A percentile compares a stretch with the other conserved stretches of the same genome.
Conservation (phyloP, 2,329 filamentous ascomycete species). For the Aspergillus tamarii region DNA sequence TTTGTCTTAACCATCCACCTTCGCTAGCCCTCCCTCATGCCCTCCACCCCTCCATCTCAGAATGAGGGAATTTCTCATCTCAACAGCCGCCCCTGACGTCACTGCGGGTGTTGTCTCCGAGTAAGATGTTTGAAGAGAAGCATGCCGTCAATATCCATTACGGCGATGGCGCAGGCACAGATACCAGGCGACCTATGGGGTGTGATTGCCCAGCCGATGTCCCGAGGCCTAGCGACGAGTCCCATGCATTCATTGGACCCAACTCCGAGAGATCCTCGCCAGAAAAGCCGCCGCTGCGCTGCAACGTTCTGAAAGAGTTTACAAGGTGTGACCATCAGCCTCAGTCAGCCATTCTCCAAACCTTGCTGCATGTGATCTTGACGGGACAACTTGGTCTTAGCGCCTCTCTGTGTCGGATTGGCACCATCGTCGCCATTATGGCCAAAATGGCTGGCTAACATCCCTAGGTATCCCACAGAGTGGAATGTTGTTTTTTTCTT, state of each 20-base stretch:
- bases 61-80: constrained; percentile 1
- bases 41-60: neutral
- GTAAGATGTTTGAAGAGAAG: neutral
- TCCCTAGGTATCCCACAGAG: neutral
- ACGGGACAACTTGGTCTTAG: neutral
- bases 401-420: neutral
- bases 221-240: neutral
- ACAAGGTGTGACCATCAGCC: neutral
- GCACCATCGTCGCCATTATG: neutral
- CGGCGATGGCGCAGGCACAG: constrained; percentile 6
- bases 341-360: neutral
- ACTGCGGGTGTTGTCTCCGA: neutral
- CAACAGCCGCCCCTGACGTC: constrained; percentile 4
- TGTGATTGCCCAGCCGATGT: neutral
- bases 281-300: neutral
- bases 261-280: neutral
- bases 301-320: neutral
- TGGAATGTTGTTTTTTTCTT: neutral
- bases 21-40: neutral
- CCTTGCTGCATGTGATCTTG: constrained; percentile 5
- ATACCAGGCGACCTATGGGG: neutral
- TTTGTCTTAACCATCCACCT: neutral
- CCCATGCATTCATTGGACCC: neutral
- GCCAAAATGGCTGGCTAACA: neutral
- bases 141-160: neutral